Base-by-base conservation (phyloP, 2,329 filamentous ascomycete species). In the Trichoderma afroharzianum region DNA sequence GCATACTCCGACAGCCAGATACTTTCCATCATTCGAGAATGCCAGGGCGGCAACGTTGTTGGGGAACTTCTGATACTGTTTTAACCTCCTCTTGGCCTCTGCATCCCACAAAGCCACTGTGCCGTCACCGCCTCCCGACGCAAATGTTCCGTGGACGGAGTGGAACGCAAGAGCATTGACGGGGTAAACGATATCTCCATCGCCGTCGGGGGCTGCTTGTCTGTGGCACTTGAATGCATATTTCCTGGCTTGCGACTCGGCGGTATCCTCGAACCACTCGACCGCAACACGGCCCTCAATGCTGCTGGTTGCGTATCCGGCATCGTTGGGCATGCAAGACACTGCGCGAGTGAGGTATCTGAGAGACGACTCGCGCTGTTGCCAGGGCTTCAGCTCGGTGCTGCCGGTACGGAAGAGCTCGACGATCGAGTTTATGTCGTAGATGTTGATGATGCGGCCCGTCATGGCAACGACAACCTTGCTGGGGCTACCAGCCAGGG, bases 211-310 rank as follows among this genome's bases (percentile, higher is more conserved):
- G 11, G 85, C 86, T 1, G 90, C 87, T 80, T 97, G 93, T 5
- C 96, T 89, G 82, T 99, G 96, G 82, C 96, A 99, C 82, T 99
- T 99, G 88, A 99, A 99, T 15, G 96, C 96, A 81, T 98, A 99
- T 81, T 98, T 98, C 75, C 95, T 89, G 50, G 93, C 92, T 83
- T 98, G 95, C 4, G 93, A 95, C 80, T 95, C 93, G 55, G 90
- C 85, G 6, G 90, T 93, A 18, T 96, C 93, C 79, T 98, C 96
- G 80, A 99, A 98, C 93, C 95, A 98, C 81, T 99, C 96, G 1
- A 99, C 96, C 0, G 95, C 95, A 2, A 99, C 94, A 76, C 96
- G 91, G 5, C 96, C 96, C 80, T 99, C 96, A 77, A 99, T 99
- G 77, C 91, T 95, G 72, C 90, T 93, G 1, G 92, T 95, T 11